Percentiles rank a stretch among this genome's conserved stretches.
Conservation (phyloP, 352 stramenopile genomes). For the Phytopythium cucurbitacearum region DNA sequence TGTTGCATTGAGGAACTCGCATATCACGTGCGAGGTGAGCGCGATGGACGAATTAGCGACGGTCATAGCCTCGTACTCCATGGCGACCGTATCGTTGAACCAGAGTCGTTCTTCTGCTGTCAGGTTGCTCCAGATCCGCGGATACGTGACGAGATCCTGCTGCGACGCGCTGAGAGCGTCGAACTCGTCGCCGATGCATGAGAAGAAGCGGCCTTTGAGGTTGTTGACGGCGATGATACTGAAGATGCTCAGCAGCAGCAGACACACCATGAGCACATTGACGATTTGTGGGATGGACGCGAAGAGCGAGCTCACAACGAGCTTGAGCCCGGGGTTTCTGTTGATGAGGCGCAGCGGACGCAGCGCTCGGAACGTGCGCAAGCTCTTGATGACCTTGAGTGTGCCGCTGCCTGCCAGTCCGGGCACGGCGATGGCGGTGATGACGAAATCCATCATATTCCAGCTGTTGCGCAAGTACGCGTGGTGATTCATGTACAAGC, state of each 20-base stretch:
- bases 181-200: conserved; percentile 47
- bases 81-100: conserved; percentile 21
- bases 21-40: conserved; percentile 42
- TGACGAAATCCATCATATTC: conserved; percentile 85
- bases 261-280: conserved; percentile 73
- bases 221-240: conserved; percentile 91
- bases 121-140: conserved; percentile 43
- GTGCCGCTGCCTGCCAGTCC: conserved; percentile 16
- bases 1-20: conserved; percentile 25
- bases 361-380: conserved; percentile 63
- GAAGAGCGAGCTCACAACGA: conserved; percentile 86
- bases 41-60: conserved; percentile 1
- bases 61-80: conserved; percentile 7
- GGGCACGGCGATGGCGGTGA: conserved; percentile 45
- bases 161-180: conserved; percentile 25
- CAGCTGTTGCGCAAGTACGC: conserved; percentile 77
- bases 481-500: conserved; percentile 40
- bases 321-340: conserved; percentile 64
- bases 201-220: conserved; percentile 84
- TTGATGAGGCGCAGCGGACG: conserved; percentile 81
- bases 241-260: conserved; percentile 89
- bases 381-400: conserved; percentile 36
- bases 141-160: conserved; percentile 35
- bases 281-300: conserved; percentile 74
- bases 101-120: conserved; percentile 28